Evolutionary conservation across 169 alveolate species (phyloP).

Genomic region (Cryptosporidium sp.): DNA sequence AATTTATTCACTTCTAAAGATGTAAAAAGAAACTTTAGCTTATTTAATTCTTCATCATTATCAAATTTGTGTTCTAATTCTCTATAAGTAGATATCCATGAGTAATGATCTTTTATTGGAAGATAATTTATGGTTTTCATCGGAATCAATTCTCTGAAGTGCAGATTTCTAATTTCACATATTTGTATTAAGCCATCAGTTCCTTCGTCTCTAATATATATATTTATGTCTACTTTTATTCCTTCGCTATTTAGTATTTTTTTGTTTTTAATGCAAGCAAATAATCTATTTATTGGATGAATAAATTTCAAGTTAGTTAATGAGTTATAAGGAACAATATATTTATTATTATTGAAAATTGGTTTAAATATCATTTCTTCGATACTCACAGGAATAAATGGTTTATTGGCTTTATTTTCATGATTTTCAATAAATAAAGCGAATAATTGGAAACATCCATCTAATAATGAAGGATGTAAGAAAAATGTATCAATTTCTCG

Average conservation of each 20-base stretch:
- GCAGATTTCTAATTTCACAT: neutral
- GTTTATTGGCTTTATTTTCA: neutral
- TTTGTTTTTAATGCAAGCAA: slow-evolving; percentile 25
- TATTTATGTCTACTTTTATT: slow-evolving; percentile 13
- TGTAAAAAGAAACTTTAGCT: slow-evolving; percentile 1
- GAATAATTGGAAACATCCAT: slow-evolving; percentile 67
- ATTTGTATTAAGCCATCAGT: neutral
- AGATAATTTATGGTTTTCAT: neutral
- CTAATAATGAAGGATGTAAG: slow-evolving; percentile 65
- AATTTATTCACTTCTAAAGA: slow-evolving; percentile 11
- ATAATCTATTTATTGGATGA: slow-evolving; percentile 12
- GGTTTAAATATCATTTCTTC: slow-evolving; percentile 35
- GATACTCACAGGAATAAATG: slow-evolving; percentile 31
- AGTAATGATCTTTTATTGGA: slow-evolving; percentile 25
- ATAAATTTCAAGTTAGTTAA: slow-evolving; percentile 9
- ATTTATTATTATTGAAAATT: neutral
- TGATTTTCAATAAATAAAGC: slow-evolving; percentile 31
- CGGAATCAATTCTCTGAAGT: slow-evolving; percentile 7
- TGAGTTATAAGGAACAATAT: slow-evolving; percentile 3
- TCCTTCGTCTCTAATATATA: slow-evolving; percentile 7
- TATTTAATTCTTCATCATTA: neutral
- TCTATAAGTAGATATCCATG: slow-evolving; percentile 30
- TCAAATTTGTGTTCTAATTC: slow-evolving; percentile 11
- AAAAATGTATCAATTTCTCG: neutral
- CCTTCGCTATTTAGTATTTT: slow-evolving; percentile 8